Conservation (phyloP, 441 rosid genomes). For the California macrophylla region DNA sequence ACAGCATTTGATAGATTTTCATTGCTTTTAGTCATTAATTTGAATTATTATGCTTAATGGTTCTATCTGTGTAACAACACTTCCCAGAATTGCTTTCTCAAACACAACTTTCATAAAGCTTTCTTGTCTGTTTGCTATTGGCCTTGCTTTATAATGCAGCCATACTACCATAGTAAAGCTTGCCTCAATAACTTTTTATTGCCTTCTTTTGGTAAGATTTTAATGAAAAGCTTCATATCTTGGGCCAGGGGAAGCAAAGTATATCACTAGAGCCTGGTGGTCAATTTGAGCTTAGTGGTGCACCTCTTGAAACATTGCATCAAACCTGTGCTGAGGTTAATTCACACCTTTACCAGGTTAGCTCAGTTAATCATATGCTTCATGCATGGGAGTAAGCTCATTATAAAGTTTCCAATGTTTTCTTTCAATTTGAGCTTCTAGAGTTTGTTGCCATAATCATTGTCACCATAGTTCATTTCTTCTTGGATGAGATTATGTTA, state of each 20-base stretch:
- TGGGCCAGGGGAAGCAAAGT: conserved; percentile 84
- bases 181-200: not conserved
- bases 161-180: not conserved
- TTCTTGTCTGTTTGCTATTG: not conserved
- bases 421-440: not conserved
- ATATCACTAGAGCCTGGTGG: conserved; percentile 99
- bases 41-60: conserved; percentile 14
- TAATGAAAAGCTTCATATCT: conserved; percentile 11
- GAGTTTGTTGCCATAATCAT: conserved; percentile 6
- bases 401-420: not conserved
- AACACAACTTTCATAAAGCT: not conserved
- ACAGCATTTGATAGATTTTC: not conserved
- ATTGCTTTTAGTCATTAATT: not conserved
- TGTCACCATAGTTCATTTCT: not conserved
- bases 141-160: not conserved
- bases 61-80: conserved; percentile 1
- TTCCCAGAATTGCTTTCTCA: not conserved
- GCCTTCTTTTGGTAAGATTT: conserved; percentile 1
- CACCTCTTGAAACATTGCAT: conserved; percentile 96
- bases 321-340: conserved; percentile 99
- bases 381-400: conserved; percentile 9
- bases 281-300: conserved; percentile 98
- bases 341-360: conserved; percentile 96
- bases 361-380: conserved; percentile 9
- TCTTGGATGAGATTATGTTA: not conserved